These are phyloP conservation scores for Salix koriyanagi DNA, from an alignment of 345 rosid genomes.

Conservation along the genomic window DNA sequence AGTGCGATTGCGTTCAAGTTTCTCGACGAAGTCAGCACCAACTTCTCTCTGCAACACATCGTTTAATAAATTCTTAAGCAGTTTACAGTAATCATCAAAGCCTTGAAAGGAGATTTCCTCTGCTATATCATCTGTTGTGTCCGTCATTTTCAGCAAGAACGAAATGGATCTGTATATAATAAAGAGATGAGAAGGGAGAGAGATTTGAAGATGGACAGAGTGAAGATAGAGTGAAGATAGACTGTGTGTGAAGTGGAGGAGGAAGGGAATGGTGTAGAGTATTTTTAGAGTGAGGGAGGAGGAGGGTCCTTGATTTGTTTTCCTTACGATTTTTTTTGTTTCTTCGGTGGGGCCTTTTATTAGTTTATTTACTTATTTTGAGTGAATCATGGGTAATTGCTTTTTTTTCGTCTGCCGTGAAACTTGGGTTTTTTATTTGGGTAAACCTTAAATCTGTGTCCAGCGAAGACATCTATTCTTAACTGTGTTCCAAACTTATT, in stretches of 20 bases:
- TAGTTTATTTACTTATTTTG: neutral
- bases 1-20: constrained; percentile 62
- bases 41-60: constrained; percentile 85
- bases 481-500: neutral
- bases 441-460: neutral
- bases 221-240: neutral
- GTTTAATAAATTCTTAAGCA: constrained; percentile 76
- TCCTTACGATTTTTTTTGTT: neutral
- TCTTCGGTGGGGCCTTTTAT: neutral
- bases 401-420: neutral
- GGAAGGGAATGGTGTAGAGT: neutral
- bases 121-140: constrained; percentile 88
- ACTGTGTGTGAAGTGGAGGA: neutral
- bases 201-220: neutral
- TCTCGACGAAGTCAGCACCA: constrained; percentile 57
- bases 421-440: neutral
- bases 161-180: neutral
- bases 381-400: neutral
- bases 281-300: neutral
- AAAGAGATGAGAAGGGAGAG: neutral
- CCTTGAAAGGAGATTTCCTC: constrained; percentile 91
- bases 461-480: neutral
- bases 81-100: constrained; percentile 90
- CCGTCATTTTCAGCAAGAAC: constrained; percentile 58
- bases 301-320: neutral